Evolutionary conservation across 1,139 yeast species (phyloP), one percentile per base, ranked within the genome.

Genomic region (Debaryomyces coudertii): DNA sequence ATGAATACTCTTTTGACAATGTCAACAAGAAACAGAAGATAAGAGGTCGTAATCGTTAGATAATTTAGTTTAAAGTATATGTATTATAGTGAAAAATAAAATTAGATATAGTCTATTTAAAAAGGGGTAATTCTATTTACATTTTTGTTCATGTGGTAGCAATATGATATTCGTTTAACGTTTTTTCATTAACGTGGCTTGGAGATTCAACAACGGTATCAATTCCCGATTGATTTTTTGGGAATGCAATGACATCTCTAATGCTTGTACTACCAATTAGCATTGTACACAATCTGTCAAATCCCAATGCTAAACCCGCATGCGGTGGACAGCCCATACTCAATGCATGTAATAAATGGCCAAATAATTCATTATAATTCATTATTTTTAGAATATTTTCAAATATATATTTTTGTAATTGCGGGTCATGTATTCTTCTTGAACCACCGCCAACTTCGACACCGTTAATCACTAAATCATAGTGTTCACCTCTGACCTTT

Each of bases 381-480:
- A 60, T 45, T n/a, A 87, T 83, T 9, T 71, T 62, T 30, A 87
- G 68, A 23, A 87, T 71, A 29, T 79, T 66, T 45, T 79, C 71
- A 56, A 87, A 82, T 2, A 93, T 79, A 60, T 73, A 88, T 48
- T 76, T 75, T 63, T 93, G 99, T 24, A 93, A 71, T 11, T 69
- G 74, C 0, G 93, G 76, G 61, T 90, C 97, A 62, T 93, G 99
- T 24, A 93, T 79, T 80, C 99, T 90, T 55, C 97, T 78, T 9
- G 97, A 89, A 0, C 99, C 99, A 22, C 99, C 99, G 22, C 99
- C 99, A 2, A 92, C 79, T 63, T 93, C 99, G 5, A 89, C 90
- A 1, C 99, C 99, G 59, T 93, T 93, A 33, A 95, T 73, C 0
- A 95, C 99, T 25, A 93, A 69, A 62, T 93, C 99, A 62, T 90